A percentile compares a stretch with the other conserved stretches of the same genome.
Evolutionary conservation across 2,329 filamentous ascomycete genomes (phyloP).

Genomic region (Scleromitrula shiraiana): DNA sequence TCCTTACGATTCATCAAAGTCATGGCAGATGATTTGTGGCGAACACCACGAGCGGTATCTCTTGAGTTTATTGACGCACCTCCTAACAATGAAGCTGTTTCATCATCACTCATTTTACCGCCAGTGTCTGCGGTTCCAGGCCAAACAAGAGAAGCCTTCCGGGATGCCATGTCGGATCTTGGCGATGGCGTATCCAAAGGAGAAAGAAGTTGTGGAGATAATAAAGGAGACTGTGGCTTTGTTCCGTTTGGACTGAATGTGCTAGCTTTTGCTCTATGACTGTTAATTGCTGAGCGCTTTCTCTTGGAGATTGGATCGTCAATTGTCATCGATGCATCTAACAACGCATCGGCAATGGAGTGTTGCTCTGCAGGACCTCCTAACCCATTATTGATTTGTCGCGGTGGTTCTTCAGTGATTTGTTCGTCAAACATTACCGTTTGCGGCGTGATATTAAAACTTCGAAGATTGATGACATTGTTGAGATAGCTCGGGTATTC

Average conservation of each 20-base stretch:
- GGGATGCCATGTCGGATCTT: conserved; percentile 12
- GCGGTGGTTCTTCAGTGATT: conserved; percentile 38
- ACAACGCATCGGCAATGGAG: conserved; percentile 81
- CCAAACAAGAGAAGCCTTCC: conserved; percentile 14
- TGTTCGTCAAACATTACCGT: conserved; percentile 88
- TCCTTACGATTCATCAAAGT: conserved; percentile 52
- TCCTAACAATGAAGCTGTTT: conserved; percentile 23
- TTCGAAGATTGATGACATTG: conserved; percentile 65
- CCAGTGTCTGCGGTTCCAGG: conserved; percentile 11
- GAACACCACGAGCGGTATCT: conserved; percentile 37
- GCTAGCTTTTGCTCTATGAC: conserved; percentile 38
- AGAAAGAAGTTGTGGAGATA: conserved; percentile 17
- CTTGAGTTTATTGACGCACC: conserved; percentile 25
- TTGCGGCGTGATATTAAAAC: conserved; percentile 70
- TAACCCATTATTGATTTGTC: conserved; percentile 30
- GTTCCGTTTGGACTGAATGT: conserved; percentile 14
- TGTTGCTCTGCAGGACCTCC: conserved; percentile 38
- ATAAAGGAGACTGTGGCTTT: conserved; percentile 17
- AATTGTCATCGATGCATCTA: conserved; percentile 86
- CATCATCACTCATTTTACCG: conserved; percentile 26
- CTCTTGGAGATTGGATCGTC: conserved; percentile 55
- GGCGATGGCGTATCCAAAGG: conserved; percentile 17
- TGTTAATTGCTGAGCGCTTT: conserved; percentile 44
- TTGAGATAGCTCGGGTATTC: conserved; percentile 43
- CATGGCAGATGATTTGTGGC: conserved; percentile 53